Base-by-base conservation (phyloP, 164 flowering plant species). In the Vitis vinifera region DNA sequence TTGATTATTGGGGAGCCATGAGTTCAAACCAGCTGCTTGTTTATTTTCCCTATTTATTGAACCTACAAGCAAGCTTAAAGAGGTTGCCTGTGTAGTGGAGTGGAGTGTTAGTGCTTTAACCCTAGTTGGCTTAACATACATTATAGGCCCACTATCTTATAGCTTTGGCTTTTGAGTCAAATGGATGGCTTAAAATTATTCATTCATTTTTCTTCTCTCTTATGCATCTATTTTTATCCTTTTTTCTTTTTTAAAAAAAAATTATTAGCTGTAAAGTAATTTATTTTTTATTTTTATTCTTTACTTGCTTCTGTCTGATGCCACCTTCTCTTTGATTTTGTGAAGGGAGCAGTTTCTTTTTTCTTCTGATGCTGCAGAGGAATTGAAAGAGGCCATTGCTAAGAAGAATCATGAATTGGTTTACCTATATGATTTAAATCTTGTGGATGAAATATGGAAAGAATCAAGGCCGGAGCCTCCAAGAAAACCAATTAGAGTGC, bases 261-360 rank as follows among this genome's bases (percentile, higher is more conserved):
- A 31, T 30, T 48, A 17, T 13, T 57, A 53, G 10, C 17, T 52
- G 44, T 51, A 13, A 29, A 23, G 14, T n/a, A 16, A 29, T 71
- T 27, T n/a, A 23, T 70, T 10, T 7, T 3, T 3, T 37, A 3
- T 37, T 37, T 37, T 37, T 37, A 37, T 37, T 37, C 14, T 37
- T 16, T 55, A 55, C 47, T 70, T 78, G 19, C 61, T 59, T 56
- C 56, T 77, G 56, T 68, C 73, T 87, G 76, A 84, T 89, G 79
- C 68, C 81, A 69, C 66, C 49, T 71, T 79, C n/a, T 74, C 70
- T 76, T 84, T 81, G 70, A 73, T 83, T 65, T 70, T 83, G 82
- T 86, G 90, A 92, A 89, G 97, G 88, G 85, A 69, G 78, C 98
- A 95, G 99, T 93, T 93, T 78, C 93, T 95, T 59, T 95, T 93